These are phyloP conservation scores for Zizania latifolia DNA, from an alignment of 176 grass and related monocot species.

Conservation along the genomic window DNA sequence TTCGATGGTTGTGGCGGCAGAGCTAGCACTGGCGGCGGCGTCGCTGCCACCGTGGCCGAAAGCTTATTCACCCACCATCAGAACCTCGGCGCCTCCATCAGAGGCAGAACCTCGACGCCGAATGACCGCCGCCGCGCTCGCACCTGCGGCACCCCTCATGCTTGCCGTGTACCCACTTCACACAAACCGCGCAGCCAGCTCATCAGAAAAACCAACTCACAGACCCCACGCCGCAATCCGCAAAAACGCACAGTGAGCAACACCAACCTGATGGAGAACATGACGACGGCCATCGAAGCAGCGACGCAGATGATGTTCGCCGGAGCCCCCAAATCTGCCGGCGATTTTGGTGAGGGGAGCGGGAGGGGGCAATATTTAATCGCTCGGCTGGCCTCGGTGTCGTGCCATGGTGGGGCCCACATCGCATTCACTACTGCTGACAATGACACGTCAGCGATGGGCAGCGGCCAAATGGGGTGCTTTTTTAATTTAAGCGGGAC, in stretches of 20 bases:
- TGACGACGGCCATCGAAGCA: conserved; percentile 15
- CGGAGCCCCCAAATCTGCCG: not conserved
- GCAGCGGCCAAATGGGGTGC: conserved; percentile 8
- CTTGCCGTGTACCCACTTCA: conserved; percentile 33
- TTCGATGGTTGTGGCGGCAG: not conserved
- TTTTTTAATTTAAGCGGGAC: not conserved
- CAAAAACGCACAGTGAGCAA: not conserved
- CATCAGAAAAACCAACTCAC: conserved; percentile 22
- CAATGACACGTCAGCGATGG: conserved; percentile 38
- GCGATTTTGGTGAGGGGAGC: not conserved
- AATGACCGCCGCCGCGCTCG: not conserved
- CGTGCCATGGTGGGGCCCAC: too few relatives aligned
- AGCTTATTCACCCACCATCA: conserved; percentile 59
- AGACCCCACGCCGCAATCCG: too few relatives aligned
- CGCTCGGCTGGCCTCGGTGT: not conserved
- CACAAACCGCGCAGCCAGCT: not conserved
- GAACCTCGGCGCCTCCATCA: conserved; percentile 35
- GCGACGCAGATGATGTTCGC: too few relatives aligned
- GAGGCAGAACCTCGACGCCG: conserved; percentile 17
- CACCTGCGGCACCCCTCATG: not conserved
- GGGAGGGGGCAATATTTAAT: conserved; percentile 8
- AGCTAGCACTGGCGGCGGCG: not conserved
- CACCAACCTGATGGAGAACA: conserved; percentile 52
- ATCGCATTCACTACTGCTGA: conserved; percentile 12
- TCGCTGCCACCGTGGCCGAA: not conserved